Conservation (phyloP, 2,329 filamentous ascomycete genomes). For the Ophiostoma sp. region DNA sequence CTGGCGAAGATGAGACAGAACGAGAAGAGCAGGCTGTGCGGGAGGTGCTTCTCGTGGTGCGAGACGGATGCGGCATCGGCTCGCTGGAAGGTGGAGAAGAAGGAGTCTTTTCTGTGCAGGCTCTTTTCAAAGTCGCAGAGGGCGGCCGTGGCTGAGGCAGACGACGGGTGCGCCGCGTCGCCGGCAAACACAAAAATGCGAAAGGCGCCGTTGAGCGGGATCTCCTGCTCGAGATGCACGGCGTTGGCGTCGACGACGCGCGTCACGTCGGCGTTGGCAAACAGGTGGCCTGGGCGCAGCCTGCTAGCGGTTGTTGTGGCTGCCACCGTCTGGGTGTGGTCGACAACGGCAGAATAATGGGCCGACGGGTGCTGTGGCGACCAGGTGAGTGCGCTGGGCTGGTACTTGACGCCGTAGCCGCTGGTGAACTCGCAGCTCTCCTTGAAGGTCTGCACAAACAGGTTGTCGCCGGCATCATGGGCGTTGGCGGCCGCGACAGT, state of each 20-base stretch:
- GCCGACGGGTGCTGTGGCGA: slow-evolving; percentile 64
- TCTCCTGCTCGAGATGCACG: slow-evolving; percentile 83
- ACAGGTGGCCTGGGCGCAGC: slow-evolving; percentile 66
- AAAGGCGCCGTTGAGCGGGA: slow-evolving; percentile 84
- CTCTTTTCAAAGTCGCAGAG: slow-evolving; percentile 64
- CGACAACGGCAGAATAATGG: slow-evolving; percentile 46
- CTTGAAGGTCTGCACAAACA: slow-evolving; percentile 87
- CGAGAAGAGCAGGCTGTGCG: slow-evolving; percentile 77
- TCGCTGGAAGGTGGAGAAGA: slow-evolving; percentile 63
- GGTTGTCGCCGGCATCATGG: slow-evolving; percentile 50
- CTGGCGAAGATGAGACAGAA: slow-evolving; percentile 70
- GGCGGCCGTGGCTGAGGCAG: slow-evolving; percentile 48
- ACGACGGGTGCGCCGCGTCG: slow-evolving; percentile 43
- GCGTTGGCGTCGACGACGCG: slow-evolving; percentile 84
- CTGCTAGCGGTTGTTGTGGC: slow-evolving; percentile 44
- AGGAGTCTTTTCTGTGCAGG: slow-evolving; percentile 61
- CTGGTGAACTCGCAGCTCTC: slow-evolving; percentile 87
- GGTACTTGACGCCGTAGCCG: slow-evolving; percentile 84
- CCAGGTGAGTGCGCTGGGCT: slow-evolving; percentile 80
- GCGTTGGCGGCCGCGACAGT: slow-evolving; percentile 55
- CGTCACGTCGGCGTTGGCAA: slow-evolving; percentile 76
- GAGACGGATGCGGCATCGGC: slow-evolving; percentile 57
- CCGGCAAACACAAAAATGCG: slow-evolving; percentile 84
- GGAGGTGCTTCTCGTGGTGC: slow-evolving; percentile 77
- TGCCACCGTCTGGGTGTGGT: slow-evolving; percentile 49